Base-by-base conservation (phyloP, 352 stramenopile species). In the Phytophthora multivora region DNA sequence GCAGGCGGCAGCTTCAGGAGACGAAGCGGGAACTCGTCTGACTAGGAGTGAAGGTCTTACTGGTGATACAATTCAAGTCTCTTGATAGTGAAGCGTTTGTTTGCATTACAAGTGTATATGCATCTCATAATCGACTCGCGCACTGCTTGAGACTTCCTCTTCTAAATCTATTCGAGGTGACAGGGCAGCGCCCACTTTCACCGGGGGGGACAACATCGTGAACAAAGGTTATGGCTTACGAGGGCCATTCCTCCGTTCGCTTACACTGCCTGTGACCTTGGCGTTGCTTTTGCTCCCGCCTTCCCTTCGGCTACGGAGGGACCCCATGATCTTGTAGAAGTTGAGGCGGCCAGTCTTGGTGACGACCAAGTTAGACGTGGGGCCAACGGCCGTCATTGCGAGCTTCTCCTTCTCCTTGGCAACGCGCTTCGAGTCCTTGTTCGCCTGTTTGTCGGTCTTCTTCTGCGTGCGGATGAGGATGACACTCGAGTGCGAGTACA, bases 11-110 rank as follows among this genome's bases (percentile, higher is more conserved):
- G 76, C 16, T 73, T 66, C 19, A 59, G 74, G 8, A 59, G 76
- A 11, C 71, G 76, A 2, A 83, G 73, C 16, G 76, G 76, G 0
- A 86, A 86, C 35, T 78, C 66, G 5, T 86, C 76, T 5, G 76
- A 86, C 40, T 83, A 28, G 9, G 48, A 59, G 8, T 60, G 30
- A 35, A 15, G 9, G 9, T 13, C 28, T 8, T 33, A 4, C 28
- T 33, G 8, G 28, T 13, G 28, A 33, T 9, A 19, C 25, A 15
- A 28, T 36, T 19, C 21, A 36, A 31, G 23, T 42, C 13, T 31
- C 6, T 3, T 43, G 28, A 45, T 50, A 53, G 35, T 31, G 36
- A 42, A 48, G 33, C 50, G 7, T 52, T 62, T 55, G 11, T 52
- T 61, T 66, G 28, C 51, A 62, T 63, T 56, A 54, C 33, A 21